Evolutionary conservation across 2,329 filamentous ascomycete species (phyloP), one percentile per base, ranked within the genome.

Genomic region (Sporothrix luriei): DNA sequence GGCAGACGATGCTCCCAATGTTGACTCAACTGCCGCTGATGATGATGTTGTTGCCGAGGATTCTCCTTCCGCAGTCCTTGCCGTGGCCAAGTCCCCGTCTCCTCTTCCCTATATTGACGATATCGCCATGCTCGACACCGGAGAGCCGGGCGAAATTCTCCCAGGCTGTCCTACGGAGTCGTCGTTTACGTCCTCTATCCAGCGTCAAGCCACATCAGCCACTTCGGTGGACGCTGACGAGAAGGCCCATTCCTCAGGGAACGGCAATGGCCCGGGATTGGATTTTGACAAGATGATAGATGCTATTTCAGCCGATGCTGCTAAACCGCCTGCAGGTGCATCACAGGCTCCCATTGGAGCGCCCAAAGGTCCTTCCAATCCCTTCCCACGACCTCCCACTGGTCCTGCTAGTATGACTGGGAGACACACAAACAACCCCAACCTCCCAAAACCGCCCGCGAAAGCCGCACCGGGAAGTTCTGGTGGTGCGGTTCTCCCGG

Each of bases 251-350:
- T 43, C 51, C 19, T 66, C 61, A 6, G 62, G 61, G 69, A 71
- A 73, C 46, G 66, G 68, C 70, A 68, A 46, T 49, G 70, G 51
- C 13, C 29, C 69, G 1, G 70, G 70, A 52, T 70, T 78, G 76
- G 77, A 78, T 69, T 78, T 79, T 59, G 76, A 78, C 70, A 78
- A 78, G 74, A 75, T 79, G 74, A 75, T 79, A 71, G 75, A 78
- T 72, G 74, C 76, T 67, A 78, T 79, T 57, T 77, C 78, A 67
- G 76, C 76, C 54, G 74, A 73, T 71, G 75, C 75, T 66, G 26
- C 70, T 74, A 66, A 69, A 71, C 40, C 57, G 13, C 26, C 49
- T 9, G 4, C 59, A 33, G 55, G 73, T 51, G 65, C 66, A 48
- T 43, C 70, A 52, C 13, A 67, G 51, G 5, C 65, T 61, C 33